Evolutionary conservation across 1,284 basidiomycete genomes (phyloP).

Genomic region (Fomitopsis pinicola): DNA sequence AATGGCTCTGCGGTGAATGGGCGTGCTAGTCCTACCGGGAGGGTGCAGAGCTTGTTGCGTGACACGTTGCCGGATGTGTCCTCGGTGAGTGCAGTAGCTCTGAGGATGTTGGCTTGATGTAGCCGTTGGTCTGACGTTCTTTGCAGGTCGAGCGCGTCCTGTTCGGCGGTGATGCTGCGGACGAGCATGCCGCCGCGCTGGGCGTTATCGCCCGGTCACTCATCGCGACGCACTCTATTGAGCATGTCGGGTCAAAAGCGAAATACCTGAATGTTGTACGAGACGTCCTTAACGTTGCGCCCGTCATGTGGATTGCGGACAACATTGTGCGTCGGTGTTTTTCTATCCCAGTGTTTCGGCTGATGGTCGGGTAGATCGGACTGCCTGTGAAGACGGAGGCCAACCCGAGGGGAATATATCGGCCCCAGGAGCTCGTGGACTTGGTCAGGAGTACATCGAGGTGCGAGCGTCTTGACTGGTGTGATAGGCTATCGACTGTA

Average conservation of each 20-base stretch:
- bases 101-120: background rate
- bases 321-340: constrained; percentile 39
- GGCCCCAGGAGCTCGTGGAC: constrained; percentile 44
- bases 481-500: background rate
- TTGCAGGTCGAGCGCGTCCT: constrained; percentile 28
- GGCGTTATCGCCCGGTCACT: constrained; percentile 32
- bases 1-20: background rate
- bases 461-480: constrained; percentile 28
- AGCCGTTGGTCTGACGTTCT: constrained; percentile 10
- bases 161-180: constrained; percentile 14
- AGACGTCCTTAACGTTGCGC: constrained; percentile 67
- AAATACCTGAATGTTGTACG: constrained; percentile 63
- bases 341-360: background rate
- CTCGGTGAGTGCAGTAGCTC: background rate
- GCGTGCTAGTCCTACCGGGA: background rate
- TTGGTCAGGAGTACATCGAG: constrained; percentile 52
- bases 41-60: background rate
- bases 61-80: constrained; percentile 1
- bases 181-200: constrained; percentile 34
- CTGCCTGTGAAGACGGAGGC: constrained; percentile 56
- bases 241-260: constrained; percentile 28
- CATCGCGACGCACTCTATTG: constrained; percentile 34
- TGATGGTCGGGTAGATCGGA: constrained; percentile 36
- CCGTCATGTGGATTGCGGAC: constrained; percentile 62
- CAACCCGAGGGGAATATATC: constrained; percentile 43